Percentiles rank a stretch among this genome's conserved stretches.
These are phyloP conservation scores for Gossypioides kirkii DNA, from an alignment of 345 rosid species.

Conservation along the genomic window DNA sequence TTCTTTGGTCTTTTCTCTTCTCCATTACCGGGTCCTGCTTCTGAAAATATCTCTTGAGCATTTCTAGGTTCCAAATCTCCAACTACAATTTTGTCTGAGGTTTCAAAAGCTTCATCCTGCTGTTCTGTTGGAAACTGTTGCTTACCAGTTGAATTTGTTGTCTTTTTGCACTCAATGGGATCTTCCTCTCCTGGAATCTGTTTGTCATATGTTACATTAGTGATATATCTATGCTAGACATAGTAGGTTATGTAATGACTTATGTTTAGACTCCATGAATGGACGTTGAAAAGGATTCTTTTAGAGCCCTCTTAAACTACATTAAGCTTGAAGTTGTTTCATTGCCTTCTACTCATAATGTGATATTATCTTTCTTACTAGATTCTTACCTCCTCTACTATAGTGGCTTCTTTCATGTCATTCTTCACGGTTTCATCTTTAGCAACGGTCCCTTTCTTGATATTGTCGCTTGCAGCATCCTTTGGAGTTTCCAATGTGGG, in stretches of 20 bases:
- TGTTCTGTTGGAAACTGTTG: conserved; percentile 5
- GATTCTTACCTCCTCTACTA: background rate
- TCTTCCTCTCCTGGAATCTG: conserved; percentile 6
- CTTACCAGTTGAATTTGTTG: background rate
- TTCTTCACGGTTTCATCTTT: conserved; percentile 1
- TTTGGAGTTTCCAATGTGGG: background rate
- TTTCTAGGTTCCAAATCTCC: background rate
- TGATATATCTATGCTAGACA: background rate
- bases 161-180: background rate
- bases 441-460: background rate
- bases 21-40: background rate
- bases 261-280: background rate
- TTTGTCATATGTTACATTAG: background rate
- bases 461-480: background rate
- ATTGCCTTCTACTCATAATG: background rate
- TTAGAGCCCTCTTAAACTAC: background rate
- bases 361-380: background rate
- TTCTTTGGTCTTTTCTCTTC: conserved; percentile 7
- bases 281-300: background rate
- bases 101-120: background rate
- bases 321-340: background rate
- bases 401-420: background rate
- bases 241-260: background rate
- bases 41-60: background rate
- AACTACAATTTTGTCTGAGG: background rate